A percentile compares a stretch with the other conserved stretches of the same genome.
These are phyloP conservation scores for Sparassis latifolia DNA, from an alignment of 1,284 basidiomycete species.

Conservation along the genomic window DNA sequence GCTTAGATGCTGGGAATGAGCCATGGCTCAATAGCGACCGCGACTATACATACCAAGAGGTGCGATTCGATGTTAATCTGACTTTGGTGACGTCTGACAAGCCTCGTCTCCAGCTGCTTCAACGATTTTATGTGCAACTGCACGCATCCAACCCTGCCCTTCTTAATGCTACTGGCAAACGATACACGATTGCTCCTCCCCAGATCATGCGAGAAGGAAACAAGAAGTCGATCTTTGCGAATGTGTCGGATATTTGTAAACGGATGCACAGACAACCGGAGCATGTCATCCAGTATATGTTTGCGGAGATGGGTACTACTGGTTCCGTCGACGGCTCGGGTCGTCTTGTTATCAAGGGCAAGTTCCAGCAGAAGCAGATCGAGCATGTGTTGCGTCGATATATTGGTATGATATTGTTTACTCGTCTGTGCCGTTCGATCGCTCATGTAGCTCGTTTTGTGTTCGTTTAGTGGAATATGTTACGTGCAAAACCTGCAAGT, in stretches of 20 bases:
- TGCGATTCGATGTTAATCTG: slow-evolving; percentile 22
- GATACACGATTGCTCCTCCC: slow-evolving; percentile 97
- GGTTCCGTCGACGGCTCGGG: slow-evolving; percentile 93
- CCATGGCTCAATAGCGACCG: slow-evolving; percentile 90
- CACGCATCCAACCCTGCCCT: slow-evolving; percentile 95
- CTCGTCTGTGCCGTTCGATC: not conserved
- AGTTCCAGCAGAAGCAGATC: slow-evolving; percentile 98
- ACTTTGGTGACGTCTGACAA: not conserved
- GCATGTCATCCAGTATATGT: slow-evolving; percentile 97
- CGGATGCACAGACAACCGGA: slow-evolving; percentile 99
- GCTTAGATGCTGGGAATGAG: slow-evolving; percentile 64
- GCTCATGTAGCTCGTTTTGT: not conserved
- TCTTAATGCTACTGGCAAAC: slow-evolving; percentile 78
- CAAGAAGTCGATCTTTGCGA: slow-evolving; percentile 96
- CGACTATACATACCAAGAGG: slow-evolving; percentile 93
- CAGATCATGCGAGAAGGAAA: slow-evolving; percentile 91
- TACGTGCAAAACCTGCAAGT: slow-evolving; percentile 99
- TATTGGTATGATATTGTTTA: slow-evolving; percentile 55
- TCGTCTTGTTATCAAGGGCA: slow-evolving; percentile 93
- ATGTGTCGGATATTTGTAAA: slow-evolving; percentile 96
- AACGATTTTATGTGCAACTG: slow-evolving; percentile 87
- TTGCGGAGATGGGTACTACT: slow-evolving; percentile 97
- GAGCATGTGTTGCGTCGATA: slow-evolving; percentile 97
- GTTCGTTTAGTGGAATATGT: slow-evolving; percentile 85
- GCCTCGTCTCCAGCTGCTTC: slow-evolving; percentile 64